Conservation (phyloP, 2,329 filamentous ascomycete genomes). For the Cyphellophora attinorum region DNA sequence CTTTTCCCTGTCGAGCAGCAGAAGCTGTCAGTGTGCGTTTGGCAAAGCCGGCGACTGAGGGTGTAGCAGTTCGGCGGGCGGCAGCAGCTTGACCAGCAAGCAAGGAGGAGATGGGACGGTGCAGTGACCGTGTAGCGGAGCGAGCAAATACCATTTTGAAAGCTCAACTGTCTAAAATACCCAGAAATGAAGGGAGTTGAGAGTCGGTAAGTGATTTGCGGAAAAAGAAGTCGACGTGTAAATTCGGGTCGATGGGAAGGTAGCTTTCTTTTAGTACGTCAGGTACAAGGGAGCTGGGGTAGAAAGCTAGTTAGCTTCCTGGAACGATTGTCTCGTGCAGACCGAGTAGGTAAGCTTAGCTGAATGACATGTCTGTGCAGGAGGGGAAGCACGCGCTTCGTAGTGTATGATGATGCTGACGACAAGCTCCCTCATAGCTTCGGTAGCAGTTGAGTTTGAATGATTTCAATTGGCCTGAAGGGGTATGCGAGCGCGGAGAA, state of each 20-base stretch:
- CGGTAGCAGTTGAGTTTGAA: no score
- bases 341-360: no score
- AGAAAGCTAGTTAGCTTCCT: not conserved
- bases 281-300: not conserved
- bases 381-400: no score
- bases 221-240: not conserved
- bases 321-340: no score
- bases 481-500: not conserved
- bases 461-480: not conserved
- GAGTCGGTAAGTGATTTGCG: not conserved
- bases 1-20: slow-evolving; percentile 76
- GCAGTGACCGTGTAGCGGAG: slow-evolving; percentile 46
- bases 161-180: slow-evolving; percentile 5
- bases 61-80: slow-evolving; percentile 23
- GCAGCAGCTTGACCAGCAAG: slow-evolving; percentile 23
- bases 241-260: not conserved
- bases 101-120: slow-evolving; percentile 38
- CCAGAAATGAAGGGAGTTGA: not conserved
- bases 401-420: not conserved
- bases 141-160: slow-evolving; percentile 55
- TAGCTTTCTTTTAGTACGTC: not conserved
- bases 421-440: not conserved
- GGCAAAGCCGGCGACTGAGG: slow-evolving; percentile 11
- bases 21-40: slow-evolving; percentile 53
- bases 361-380: no score